phyloP scores from a whole-genome alignment of 148 eudicot genomes.

The Persicaria maculosa region DNA sequence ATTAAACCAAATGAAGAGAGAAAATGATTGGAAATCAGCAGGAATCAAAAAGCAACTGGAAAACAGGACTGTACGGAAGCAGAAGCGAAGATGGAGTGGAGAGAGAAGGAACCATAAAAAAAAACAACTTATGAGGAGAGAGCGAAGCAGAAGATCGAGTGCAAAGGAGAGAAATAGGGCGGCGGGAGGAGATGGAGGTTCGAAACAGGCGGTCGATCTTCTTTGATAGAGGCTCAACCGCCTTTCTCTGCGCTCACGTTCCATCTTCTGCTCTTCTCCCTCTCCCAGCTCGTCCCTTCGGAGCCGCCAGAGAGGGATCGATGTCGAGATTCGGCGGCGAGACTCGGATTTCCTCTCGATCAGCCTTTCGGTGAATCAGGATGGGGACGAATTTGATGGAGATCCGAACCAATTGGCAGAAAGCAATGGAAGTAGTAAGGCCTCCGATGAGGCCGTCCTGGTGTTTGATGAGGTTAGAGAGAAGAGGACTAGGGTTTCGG shows the following conservation, averaged over 20 bases:
- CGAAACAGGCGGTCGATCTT: constrained; percentile 14
- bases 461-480: constrained; percentile 19
- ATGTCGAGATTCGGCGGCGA: constrained; percentile 20
- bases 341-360: constrained; percentile 44
- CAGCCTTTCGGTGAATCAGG: constrained; percentile 43
- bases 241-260: constrained; percentile 17
- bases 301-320: constrained; percentile 10
- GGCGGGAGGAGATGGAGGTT: neutral
- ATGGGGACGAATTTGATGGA: constrained; percentile 26
- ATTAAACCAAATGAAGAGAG: neutral
- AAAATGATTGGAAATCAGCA: neutral
- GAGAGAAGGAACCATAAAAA: neutral
- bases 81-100: neutral
- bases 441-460: constrained; percentile 24
- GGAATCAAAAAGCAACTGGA: no score
- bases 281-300: constrained; percentile 12
- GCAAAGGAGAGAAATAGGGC: neutral
- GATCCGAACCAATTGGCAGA: constrained; percentile 30
- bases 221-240: constrained; percentile 27
- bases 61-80: no score
- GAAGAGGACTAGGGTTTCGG: constrained; percentile 23
- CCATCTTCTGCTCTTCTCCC: constrained; percentile 16
- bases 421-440: constrained; percentile 29
- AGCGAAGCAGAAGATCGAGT: neutral
- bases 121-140: neutral